These are phyloP conservation scores for Rhytidhysteron rufulum DNA, from an alignment of 2,329 filamentous ascomycete species.

Conservation along the genomic window DNA sequence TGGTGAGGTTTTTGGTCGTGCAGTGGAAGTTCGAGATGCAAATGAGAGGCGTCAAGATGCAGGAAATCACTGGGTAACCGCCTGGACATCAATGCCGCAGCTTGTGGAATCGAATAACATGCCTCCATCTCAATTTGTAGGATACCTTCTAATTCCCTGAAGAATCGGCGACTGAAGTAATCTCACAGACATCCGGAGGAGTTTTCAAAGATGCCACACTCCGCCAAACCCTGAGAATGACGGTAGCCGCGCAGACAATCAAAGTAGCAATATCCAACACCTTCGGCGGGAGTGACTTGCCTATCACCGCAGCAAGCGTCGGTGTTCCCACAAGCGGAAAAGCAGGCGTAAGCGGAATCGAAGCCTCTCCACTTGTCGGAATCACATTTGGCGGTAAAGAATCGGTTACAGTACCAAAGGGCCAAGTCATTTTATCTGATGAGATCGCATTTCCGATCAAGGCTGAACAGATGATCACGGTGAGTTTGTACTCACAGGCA, in stretches of 20 bases:
- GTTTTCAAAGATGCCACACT: slow-evolving; percentile 59
- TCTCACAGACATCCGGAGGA: slow-evolving; percentile 44
- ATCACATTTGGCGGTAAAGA: slow-evolving; percentile 56
- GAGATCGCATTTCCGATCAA: slow-evolving; percentile 54
- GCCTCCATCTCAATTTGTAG: slow-evolving; percentile 51
- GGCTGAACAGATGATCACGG: slow-evolving; percentile 49
- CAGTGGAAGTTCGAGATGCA: slow-evolving; percentile 3
- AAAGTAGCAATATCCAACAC: slow-evolving; percentile 61
- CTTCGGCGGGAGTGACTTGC: slow-evolving; percentile 56
- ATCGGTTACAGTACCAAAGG: slow-evolving; percentile 50
- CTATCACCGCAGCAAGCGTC: slow-evolving; percentile 54
- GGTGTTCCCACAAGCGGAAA: slow-evolving; percentile 51
- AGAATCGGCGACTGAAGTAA: neutral
- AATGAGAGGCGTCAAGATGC: slow-evolving; percentile 13
- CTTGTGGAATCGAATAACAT: slow-evolving; percentile 58
- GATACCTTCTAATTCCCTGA: slow-evolving; percentile 9
- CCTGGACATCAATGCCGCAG: slow-evolving; percentile 63
- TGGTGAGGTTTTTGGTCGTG: slow-evolving; percentile 3
- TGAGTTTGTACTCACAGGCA: slow-evolving; percentile 53
- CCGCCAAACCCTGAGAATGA: slow-evolving; percentile 60
- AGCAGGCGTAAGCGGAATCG: slow-evolving; percentile 50
- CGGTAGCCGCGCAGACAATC: slow-evolving; percentile 51
- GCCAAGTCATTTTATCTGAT: slow-evolving; percentile 57
- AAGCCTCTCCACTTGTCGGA: slow-evolving; percentile 45
- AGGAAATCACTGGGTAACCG: slow-evolving; percentile 51